Conservation (phyloP, 306 rosid species). For the Glycine soja region DNA sequence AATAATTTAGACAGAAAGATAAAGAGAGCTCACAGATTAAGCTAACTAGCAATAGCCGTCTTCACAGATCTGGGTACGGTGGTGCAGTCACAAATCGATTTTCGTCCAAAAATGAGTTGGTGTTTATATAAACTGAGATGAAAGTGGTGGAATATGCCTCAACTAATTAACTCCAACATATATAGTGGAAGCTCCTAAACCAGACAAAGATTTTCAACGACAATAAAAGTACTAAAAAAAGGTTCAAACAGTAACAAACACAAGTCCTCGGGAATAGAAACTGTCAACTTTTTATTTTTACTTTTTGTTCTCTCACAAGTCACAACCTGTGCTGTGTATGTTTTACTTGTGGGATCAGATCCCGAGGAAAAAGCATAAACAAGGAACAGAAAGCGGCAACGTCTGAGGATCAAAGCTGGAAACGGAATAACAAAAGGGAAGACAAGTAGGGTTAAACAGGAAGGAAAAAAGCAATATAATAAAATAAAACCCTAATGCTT, state of each 20-base stretch:
- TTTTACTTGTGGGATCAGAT: constrained; percentile 57
- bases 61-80: constrained; percentile 46
- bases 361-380: constrained; percentile 49
- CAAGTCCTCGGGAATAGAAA: constrained; percentile 58
- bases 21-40: constrained; percentile 50
- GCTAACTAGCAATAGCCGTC: constrained; percentile 5
- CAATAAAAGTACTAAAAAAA: constrained; percentile 39
- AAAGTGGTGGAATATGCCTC: constrained; percentile 11
- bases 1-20: not conserved
- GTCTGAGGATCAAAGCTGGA: not conserved
- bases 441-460: constrained; percentile 50
- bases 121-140: constrained; percentile 6
- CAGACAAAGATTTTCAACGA: constrained; percentile 44
- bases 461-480: not conserved
- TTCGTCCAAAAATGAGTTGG: constrained; percentile 39
- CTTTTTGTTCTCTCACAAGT: constrained; percentile 43
- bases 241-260: constrained; percentile 1
- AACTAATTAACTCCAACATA: constrained; percentile 27
- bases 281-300: constrained; percentile 35
- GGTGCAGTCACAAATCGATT: constrained; percentile 28
- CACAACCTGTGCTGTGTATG: not conserved
- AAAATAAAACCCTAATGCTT: constrained; percentile 52
- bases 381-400: not conserved
- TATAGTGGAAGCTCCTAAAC: constrained; percentile 38
- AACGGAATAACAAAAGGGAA: not conserved